These are phyloP conservation scores for Neonectria sp. DNA, from an alignment of 2,329 filamentous ascomycete species.

Conservation along the genomic window DNA sequence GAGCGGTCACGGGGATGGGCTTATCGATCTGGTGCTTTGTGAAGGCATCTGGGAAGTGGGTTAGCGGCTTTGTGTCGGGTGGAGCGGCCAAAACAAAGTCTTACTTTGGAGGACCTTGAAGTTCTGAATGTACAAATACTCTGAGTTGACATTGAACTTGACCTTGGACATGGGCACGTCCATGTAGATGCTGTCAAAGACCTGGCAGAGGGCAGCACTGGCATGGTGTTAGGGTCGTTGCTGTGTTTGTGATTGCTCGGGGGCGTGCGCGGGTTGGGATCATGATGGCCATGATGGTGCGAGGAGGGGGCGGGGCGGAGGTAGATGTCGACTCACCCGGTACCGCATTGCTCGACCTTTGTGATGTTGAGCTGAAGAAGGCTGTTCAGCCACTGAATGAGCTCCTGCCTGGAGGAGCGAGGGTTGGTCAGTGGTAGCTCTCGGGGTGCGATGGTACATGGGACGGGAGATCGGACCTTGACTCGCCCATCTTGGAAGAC, in stretches of 20 bases:
- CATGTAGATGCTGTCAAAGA: constrained; percentile 98
- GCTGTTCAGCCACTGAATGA: constrained; percentile 97
- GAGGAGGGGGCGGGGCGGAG: constrained; percentile 47
- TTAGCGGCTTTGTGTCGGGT: constrained; percentile 19
- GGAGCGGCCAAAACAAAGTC: constrained; percentile 48
- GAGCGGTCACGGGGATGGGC: constrained; percentile 87
- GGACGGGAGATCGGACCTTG: constrained; percentile 55
- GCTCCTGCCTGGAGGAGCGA: constrained; percentile 83
- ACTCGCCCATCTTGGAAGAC: constrained; percentile 63
- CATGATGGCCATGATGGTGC: constrained; percentile 37
- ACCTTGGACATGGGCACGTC: constrained; percentile 96
- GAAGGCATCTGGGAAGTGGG: constrained; percentile 76
- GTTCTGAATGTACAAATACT: constrained; percentile 98
- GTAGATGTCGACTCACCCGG: constrained; percentile 76
- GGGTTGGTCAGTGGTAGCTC: constrained; percentile 18
- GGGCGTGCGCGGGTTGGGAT: constrained; percentile 32
- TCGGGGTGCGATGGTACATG: constrained; percentile 8
- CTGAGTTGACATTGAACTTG: constrained; percentile 98
- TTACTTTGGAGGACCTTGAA: constrained; percentile 98
- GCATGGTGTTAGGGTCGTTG: constrained; percentile 6
- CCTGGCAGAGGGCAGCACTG: constrained; percentile 95
- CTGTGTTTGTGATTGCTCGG: constrained; percentile 24
- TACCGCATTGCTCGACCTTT: constrained; percentile 99
- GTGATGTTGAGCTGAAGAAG: constrained; percentile 98
- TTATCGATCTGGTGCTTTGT: constrained; percentile 90